These are phyloP conservation scores for Diaporthe sp. DNA, from an alignment of 2,329 filamentous ascomycete genomes.

Conservation along the genomic window DNA sequence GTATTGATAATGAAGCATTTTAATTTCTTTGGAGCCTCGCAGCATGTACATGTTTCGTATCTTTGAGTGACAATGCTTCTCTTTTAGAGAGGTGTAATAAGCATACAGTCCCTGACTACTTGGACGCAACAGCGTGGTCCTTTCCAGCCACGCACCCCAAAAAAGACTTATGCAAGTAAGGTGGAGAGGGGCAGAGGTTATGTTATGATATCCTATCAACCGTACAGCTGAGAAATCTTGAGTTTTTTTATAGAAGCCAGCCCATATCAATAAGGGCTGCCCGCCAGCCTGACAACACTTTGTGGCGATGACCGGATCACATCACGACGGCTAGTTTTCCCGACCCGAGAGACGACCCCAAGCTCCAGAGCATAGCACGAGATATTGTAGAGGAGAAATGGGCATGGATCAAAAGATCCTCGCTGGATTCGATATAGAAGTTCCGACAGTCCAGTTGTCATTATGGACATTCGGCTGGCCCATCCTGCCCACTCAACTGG, in stretches of 20 bases:
- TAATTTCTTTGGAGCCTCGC: neutral
- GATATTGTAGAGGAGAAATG: neutral
- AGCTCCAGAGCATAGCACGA: neutral
- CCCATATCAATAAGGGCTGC: neutral
- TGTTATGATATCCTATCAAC: too few species aligned
- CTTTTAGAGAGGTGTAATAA: neutral
- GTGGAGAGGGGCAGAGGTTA: too few species aligned
- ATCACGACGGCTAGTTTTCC: neutral
- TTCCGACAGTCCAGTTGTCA: constrained; percentile 10
- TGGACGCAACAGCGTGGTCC: too few species aligned
- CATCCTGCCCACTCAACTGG: neutral
- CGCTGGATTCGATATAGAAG: neutral
- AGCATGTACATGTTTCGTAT: neutral
- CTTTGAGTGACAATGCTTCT: neutral
- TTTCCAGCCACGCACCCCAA: neutral
- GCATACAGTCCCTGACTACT: neutral
- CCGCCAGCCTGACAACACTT: neutral
- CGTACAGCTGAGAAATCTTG: neutral
- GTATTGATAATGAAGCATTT: constrained; percentile 28
- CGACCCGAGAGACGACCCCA: neutral
- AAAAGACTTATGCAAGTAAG: neutral
- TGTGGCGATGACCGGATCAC: neutral
- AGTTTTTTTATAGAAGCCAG: neutral
- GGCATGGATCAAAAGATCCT: neutral
- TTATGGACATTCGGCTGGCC: constrained; percentile 10